Evolutionary conservation across 306 rosid genomes (phyloP), one percentile per base, ranked within the genome.

Genomic region (Malus domestica): DNA sequence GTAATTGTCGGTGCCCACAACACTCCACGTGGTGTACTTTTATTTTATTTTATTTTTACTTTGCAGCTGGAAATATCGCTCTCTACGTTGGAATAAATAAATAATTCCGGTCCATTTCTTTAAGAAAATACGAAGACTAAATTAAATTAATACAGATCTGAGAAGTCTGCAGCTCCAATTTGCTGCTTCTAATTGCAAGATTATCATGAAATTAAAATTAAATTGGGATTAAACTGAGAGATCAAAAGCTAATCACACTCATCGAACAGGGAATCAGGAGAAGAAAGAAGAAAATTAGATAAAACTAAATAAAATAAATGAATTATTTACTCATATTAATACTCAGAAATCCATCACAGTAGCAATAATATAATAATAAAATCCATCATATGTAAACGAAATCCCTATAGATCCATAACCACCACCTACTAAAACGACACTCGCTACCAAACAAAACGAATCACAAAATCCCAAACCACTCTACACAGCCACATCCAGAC

Each of bases 301-400:
- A 6, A 6, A 66, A 29, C 57, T 4, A n/a, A 4, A 74, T 54
- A 42, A 52, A 72, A 76, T 54, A 16, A 72, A 67, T 67, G 57
- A 62, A 79, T 61, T 83, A 80, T 83, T 78, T 72, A 83, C 79
- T 72, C 55, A 57, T 30, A 65, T 27, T 32, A 64, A 74, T 12
- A 70, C 58, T 68, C 18, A 4, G 20, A 76, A 58, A 16, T 7
- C 45, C 42, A 64, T 7, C 72, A 72, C 22, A 72, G 33, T 22
- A 67, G 6, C 32, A 20, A 40, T 40, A 74, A 35, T 62, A 75
- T 62, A 75, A 51, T 30, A 68, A 30, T 22, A 70, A 66, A 19
- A 68, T 23, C 45, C 70, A n/a, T 23, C 22, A 46, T 27, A 12
- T 9, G 49, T 27, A 49, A 3, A 10, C 11, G 46, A 69, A 70